These are phyloP conservation scores for Pseudonitzschia multistriata DNA, from an alignment of 108 stramenopile genomes.

Conservation along the genomic window DNA sequence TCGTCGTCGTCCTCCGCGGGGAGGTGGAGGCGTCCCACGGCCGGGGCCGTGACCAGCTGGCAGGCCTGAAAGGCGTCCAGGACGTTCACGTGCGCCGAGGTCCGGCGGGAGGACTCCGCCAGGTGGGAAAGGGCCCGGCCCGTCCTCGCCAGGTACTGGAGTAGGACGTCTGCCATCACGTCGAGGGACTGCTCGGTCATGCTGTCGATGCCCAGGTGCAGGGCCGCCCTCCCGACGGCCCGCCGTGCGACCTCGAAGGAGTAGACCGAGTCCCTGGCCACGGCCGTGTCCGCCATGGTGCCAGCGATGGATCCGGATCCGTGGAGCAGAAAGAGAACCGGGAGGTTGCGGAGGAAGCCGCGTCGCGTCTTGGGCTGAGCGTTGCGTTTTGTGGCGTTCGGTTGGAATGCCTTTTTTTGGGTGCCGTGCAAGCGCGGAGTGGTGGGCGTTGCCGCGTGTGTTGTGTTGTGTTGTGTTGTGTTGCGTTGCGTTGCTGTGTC, in stretches of 20 bases:
- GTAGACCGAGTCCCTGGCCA: conserved; percentile 46
- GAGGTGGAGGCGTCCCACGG: conserved; percentile 43
- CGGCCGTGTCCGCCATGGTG: background rate
- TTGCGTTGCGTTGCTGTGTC: background rate
- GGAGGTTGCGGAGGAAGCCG: too few species aligned
- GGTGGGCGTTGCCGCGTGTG: background rate
- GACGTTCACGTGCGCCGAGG: conserved; percentile 74
- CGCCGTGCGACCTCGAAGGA: conserved; percentile 63
- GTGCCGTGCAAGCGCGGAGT: too few species aligned
- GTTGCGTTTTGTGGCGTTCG: too few species aligned
- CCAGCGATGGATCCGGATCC: too few species aligned
- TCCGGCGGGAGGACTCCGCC: conserved; percentile 72
- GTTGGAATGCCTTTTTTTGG: too few species aligned
- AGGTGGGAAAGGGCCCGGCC: conserved; percentile 54
- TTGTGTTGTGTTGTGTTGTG: background rate
- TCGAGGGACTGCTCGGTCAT: conserved; percentile 72
- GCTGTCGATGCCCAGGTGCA: conserved; percentile 75
- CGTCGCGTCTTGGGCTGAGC: too few species aligned
- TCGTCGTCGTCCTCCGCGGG: conserved; percentile 16
- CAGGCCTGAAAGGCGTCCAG: conserved; percentile 78
- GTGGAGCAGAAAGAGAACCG: too few species aligned
- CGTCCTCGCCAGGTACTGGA: conserved; percentile 60
- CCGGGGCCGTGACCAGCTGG: conserved; percentile 55
- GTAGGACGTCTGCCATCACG: conserved; percentile 58
- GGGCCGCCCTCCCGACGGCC: conserved; percentile 74